These are phyloP conservation scores for Colletotrichum ledebouriae DNA, from an alignment of 2,329 filamentous ascomycete genomes.

Conservation along the genomic window DNA sequence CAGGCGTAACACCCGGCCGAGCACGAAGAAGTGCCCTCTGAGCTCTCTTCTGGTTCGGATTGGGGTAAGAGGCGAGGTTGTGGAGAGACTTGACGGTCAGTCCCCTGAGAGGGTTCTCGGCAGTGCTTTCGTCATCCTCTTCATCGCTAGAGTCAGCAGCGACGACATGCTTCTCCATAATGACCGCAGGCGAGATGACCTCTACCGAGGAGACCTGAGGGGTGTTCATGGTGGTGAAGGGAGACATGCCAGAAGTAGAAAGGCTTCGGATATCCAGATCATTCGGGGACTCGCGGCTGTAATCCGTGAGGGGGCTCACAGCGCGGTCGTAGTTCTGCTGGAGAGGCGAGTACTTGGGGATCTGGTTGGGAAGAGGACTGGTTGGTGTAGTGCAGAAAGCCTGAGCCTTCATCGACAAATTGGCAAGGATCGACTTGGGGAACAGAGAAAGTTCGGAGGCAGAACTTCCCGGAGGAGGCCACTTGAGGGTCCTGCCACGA, in stretches of 20 bases:
- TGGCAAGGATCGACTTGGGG: slow-evolving; percentile 53
- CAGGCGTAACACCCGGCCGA: slow-evolving; percentile 42
- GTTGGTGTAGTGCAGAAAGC: slow-evolving; percentile 44
- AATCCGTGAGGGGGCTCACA: slow-evolving; percentile 53
- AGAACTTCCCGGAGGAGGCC: slow-evolving; percentile 48
- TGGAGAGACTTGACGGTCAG: slow-evolving; percentile 63
- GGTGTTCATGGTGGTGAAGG: slow-evolving; percentile 43
- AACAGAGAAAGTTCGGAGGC: slow-evolving; percentile 52
- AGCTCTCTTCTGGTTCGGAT: slow-evolving; percentile 66
- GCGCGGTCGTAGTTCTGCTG: slow-evolving; percentile 69
- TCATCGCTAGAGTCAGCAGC: slow-evolving; percentile 46
- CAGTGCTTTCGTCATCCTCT: slow-evolving; percentile 47
- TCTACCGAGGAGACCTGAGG: slow-evolving; percentile 41
- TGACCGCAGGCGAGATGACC: slow-evolving; percentile 25
- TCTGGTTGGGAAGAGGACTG: slow-evolving; percentile 40
- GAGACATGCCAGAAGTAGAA: slow-evolving; percentile 47
- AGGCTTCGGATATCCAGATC: slow-evolving; percentile 36
- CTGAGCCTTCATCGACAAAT: slow-evolving; percentile 51
- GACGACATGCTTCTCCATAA: slow-evolving; percentile 24
- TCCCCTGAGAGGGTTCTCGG: slow-evolving; percentile 52
- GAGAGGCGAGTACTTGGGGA: slow-evolving; percentile 62
- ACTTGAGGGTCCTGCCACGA: slow-evolving; percentile 62
- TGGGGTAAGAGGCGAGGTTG: slow-evolving; percentile 68
- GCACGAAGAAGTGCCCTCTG: slow-evolving; percentile 59
- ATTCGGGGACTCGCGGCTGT: slow-evolving; percentile 17